Conservation (phyloP, 495 filamentous ascomycete species). For the Chaetomidium leptoderma region DNA sequence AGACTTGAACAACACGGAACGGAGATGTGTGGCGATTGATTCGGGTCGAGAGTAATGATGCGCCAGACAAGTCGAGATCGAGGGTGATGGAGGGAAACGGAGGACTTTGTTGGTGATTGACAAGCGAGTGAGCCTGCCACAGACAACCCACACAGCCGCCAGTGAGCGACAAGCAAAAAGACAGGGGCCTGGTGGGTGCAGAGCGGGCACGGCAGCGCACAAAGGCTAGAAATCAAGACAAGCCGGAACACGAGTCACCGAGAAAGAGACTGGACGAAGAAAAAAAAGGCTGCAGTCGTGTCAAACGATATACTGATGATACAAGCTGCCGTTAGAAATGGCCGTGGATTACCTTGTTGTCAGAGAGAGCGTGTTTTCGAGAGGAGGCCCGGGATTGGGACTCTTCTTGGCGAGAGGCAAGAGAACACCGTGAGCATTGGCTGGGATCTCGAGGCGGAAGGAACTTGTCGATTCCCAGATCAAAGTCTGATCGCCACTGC, state of each 20-base stretch:
- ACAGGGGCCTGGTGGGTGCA: conserved; percentile 3
- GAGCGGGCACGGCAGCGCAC: conserved; percentile 12
- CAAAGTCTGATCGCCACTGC: conserved; percentile 37
- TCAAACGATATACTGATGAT: conserved; percentile 14
- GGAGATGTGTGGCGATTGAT: conserved; percentile 26
- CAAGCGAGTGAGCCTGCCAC: conserved; percentile 15
- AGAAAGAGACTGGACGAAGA: neutral
- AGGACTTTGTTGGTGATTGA: conserved; percentile 4
- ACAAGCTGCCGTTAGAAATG: conserved; percentile 20
- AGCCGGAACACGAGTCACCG: conserved; percentile 11
- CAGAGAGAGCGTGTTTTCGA: conserved; percentile 6
- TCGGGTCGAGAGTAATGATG: conserved; percentile 24
- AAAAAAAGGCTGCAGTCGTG: conserved; percentile 1
- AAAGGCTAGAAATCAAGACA: conserved; percentile 16
- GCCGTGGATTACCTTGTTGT: conserved; percentile 15
- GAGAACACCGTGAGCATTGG: conserved; percentile 10
- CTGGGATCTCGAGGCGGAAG: conserved; percentile 21
- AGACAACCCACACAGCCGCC: conserved; percentile 27
- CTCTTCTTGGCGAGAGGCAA: conserved; percentile 13
- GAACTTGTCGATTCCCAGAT: conserved; percentile 30
- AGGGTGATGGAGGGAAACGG: conserved; percentile 13
- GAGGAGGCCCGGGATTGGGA: conserved; percentile 17
- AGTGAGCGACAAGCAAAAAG: conserved; percentile 8
- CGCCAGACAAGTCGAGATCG: conserved; percentile 20
- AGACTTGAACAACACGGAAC: conserved; percentile 17